Conservation (phyloP, 2,329 filamentous ascomycete genomes). For the Elsinoe necatrix region DNA sequence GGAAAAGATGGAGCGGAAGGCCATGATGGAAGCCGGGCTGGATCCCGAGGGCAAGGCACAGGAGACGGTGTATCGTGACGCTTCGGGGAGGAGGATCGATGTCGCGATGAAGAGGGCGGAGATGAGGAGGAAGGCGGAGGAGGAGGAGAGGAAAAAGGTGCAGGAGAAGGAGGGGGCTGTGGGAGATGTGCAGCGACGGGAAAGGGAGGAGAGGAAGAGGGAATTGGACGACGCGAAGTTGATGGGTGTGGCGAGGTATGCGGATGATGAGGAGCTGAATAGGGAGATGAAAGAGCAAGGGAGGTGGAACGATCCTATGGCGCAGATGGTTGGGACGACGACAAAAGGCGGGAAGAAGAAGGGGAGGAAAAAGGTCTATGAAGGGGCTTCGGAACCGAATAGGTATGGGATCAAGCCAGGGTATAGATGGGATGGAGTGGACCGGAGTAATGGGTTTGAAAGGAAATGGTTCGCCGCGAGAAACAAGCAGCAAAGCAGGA, state of each 20-base stretch:
- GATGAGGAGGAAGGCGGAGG: constrained; percentile 68
- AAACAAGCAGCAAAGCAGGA: constrained; percentile 67
- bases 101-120: constrained; percentile 84
- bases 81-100: constrained; percentile 88
- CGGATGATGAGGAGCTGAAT: constrained; percentile 84
- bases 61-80: constrained; percentile 92
- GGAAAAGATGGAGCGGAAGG: constrained; percentile 52
- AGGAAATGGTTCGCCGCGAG: constrained; percentile 82
- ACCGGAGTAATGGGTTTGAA: constrained; percentile 89
- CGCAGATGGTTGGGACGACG: constrained; percentile 58
- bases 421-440: constrained; percentile 94
- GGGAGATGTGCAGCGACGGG: constrained; percentile 74
- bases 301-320: constrained; percentile 92
- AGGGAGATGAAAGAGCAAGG: constrained; percentile 65
- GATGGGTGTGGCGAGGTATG: constrained; percentile 68
- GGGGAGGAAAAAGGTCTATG: constrained; percentile 54
- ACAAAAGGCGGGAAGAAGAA: constrained; percentile 50
- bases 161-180: constrained; percentile 62
- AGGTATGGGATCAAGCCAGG: constrained; percentile 88
- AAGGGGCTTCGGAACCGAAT: constrained; percentile 76
- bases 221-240: constrained; percentile 70
- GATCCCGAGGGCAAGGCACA: constrained; percentile 43
- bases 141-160: constrained; percentile 55
- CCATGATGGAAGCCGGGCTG: constrained; percentile 39
- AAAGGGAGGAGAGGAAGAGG: constrained; percentile 56